phyloP scores from a whole-genome alignment of 225 moss, liverwort and hornwort genomes.

The Pseudisothecium myosuroides region DNA sequence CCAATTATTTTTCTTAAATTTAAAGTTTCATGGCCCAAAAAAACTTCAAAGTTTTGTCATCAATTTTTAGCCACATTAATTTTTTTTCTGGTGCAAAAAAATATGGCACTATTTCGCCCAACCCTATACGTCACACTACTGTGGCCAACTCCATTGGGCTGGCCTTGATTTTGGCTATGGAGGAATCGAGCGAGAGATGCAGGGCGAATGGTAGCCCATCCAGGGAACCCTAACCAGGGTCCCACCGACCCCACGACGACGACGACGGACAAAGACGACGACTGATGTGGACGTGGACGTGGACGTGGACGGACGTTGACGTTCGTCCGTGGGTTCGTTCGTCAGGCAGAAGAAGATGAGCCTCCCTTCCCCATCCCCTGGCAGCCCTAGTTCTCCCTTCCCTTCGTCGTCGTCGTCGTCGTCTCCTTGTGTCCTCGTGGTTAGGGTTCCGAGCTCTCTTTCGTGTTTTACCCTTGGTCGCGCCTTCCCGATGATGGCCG shows the following conservation, averaged over 20 bases:
- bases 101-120: no score
- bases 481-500: slow-evolving; percentile 25
- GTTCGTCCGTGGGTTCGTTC: background rate
- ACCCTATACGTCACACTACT: no score
- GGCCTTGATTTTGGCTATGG: background rate
- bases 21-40: no score
- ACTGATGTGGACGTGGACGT: no score
- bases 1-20: no score
- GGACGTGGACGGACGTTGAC: background rate
- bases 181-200: background rate
- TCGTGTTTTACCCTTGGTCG: background rate
- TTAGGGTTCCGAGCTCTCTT: slow-evolving; percentile 13
- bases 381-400: background rate
- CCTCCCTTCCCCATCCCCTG: background rate
- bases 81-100: no score
- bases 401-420: background rate
- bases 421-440: background rate
- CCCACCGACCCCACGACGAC: background rate
- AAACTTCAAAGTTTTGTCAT: no score
- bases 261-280: background rate
- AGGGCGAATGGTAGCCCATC: background rate
- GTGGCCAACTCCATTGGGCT: background rate
- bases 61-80: no score
- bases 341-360: background rate
- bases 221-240: background rate